Evolutionary conservation across 345 rosid genomes (phyloP).

Genomic region (Acer saccharum): DNA sequence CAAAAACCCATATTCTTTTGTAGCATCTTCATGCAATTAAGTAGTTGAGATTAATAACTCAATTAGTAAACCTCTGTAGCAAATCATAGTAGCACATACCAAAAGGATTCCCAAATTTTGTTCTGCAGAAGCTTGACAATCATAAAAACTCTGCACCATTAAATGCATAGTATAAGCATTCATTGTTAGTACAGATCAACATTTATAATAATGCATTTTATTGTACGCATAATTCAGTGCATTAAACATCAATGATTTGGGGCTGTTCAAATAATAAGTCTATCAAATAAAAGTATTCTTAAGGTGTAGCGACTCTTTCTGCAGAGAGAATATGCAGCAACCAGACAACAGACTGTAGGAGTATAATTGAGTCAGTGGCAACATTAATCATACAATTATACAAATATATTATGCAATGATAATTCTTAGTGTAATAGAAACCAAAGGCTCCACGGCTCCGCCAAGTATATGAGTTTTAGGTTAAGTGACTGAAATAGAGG

Average conservation of each 20-base stretch:
- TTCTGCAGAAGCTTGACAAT: conserved; percentile 52
- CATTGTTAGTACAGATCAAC: background rate
- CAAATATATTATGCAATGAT: background rate
- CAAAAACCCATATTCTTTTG: background rate
- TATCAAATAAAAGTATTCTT: background rate
- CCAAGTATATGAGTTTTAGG: background rate
- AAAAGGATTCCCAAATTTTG: conserved; percentile 84
- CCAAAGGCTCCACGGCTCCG: background rate
- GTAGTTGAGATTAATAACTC: background rate
- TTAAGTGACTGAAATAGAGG: background rate
- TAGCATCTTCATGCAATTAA: background rate
- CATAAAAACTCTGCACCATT: conserved; percentile 57
- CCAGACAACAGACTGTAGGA: background rate
- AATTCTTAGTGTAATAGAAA: background rate
- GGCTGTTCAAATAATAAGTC: background rate
- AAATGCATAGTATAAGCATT: conserved; percentile 15
- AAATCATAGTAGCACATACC: conserved; percentile 46
- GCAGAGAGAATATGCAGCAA: background rate
- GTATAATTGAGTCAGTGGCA: background rate
- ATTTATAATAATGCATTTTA: background rate
- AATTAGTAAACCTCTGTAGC: background rate
- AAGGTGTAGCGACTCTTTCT: background rate
- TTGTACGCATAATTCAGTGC: background rate
- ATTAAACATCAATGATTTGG: background rate
- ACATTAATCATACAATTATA: background rate